phyloP scores from a whole-genome alignment of 75 land plant species.

The Pinus albicaulis region DNA sequence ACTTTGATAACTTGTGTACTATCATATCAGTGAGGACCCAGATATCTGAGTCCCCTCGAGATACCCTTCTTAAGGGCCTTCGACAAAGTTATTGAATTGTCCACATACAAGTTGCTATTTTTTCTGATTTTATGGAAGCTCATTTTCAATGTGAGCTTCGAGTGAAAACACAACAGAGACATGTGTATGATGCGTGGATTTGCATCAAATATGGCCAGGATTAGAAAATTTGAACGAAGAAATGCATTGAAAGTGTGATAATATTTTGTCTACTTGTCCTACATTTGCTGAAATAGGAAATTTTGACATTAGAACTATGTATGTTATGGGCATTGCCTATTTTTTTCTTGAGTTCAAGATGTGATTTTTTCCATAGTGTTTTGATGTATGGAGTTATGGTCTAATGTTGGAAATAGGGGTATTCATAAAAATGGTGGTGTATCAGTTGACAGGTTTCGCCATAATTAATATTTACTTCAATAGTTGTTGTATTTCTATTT shows the following conservation, averaged over 20 bases:
- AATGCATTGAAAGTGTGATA: slow-evolving; percentile 19
- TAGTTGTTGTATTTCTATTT: no score
- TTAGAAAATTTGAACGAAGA: neutral
- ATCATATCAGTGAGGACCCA: slow-evolving; percentile 68
- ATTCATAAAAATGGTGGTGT: no score
- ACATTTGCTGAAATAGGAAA: no score
- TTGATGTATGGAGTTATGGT: no score
- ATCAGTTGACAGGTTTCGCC: no score
- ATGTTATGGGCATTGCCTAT: no score
- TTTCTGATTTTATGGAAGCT: slow-evolving; percentile 52
- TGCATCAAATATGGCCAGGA: slow-evolving; percentile 48
- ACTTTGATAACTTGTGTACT: slow-evolving; percentile 80
- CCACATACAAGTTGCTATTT: slow-evolving; percentile 50
- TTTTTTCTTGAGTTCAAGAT: no score
- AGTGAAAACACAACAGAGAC: slow-evolving; percentile 37
- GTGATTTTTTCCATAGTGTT: no score
- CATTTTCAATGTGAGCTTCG: slow-evolving; percentile 45
- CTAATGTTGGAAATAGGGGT: no score
- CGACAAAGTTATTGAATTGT: slow-evolving; percentile 66
- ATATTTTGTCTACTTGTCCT: slow-evolving; percentile 45
- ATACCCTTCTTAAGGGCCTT: slow-evolving; percentile 75
- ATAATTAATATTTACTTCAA: no score
- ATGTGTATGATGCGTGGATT: slow-evolving; percentile 46
- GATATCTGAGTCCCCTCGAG: slow-evolving; percentile 46
- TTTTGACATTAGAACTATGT: no score